Conservation (phyloP, 768 basidiomycete species). For the Hygrocybe punicea region DNA sequence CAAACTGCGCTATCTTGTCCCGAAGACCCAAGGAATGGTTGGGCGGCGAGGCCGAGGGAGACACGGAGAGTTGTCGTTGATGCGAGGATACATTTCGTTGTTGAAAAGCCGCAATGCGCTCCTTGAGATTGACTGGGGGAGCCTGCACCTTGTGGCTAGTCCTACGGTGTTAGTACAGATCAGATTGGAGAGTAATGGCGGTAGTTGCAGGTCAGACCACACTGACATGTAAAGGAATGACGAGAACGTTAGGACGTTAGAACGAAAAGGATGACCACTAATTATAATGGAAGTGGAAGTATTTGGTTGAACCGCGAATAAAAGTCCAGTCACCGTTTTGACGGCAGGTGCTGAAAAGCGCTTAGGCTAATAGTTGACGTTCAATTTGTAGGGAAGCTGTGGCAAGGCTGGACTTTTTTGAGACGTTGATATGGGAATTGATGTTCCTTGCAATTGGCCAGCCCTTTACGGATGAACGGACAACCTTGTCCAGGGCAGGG, state of each 20-base stretch:
- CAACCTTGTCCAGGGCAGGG: no score
- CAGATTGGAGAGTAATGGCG: not conserved
- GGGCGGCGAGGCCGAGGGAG: slow-evolving; percentile 14
- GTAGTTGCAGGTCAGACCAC: not conserved
- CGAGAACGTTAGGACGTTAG: not conserved
- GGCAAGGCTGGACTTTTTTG: no score
- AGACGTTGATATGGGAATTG: no score
- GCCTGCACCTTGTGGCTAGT: slow-evolving; percentile 28
- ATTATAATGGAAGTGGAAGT: no score
- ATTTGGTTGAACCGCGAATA: no score
- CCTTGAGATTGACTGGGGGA: slow-evolving; percentile 60
- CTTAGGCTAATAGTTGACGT: no score
- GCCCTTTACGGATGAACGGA: no score
- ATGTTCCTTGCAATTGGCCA: no score
- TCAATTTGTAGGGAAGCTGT: no score
- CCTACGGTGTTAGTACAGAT: not conserved
- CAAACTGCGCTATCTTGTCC: slow-evolving; percentile 79
- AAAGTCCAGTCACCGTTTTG: no score
- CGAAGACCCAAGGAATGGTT: slow-evolving; percentile 32
- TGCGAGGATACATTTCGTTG: slow-evolving; percentile 45
- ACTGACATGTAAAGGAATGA: slow-evolving; percentile 1
- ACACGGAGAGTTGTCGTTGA: slow-evolving; percentile 16
- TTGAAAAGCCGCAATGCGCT: slow-evolving; percentile 79
- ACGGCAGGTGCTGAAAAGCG: no score
- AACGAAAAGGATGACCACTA: not conserved